phyloP scores from a whole-genome alignment of 352 stramenopile species.

The Aphanomyces invadans region DNA sequence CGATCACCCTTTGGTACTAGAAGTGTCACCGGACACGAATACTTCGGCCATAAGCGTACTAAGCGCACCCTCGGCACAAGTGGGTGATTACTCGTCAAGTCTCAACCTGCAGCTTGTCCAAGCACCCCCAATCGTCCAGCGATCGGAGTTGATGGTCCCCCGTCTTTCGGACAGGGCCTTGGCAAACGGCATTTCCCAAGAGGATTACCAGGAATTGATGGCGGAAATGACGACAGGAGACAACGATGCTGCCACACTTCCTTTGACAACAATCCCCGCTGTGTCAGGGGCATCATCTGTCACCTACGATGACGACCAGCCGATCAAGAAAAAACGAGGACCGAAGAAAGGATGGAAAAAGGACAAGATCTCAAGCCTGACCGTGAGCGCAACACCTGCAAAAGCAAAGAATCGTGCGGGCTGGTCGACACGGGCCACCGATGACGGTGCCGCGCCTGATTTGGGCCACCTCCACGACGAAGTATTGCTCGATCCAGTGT shows the following conservation, averaged over 20 bases:
- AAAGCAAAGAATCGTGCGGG: background rate
- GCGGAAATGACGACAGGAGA: background rate
- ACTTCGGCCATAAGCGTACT: no score
- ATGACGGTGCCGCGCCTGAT: no score
- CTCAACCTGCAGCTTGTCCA: no score
- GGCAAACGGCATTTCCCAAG: background rate
- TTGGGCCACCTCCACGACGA: no score
- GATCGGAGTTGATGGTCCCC: no score
- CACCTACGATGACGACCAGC: background rate
- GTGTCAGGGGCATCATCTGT: background rate
- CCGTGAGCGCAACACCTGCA: background rate
- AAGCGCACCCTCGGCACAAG: no score
- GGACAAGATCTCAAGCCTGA: background rate
- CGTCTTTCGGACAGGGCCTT: background rate
- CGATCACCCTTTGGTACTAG: no score
- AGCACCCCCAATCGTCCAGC: no score
- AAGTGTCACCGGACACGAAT: no score
- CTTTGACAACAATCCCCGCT: background rate
- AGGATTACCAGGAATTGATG: background rate
- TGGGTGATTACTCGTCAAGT: no score
- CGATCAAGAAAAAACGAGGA: background rate
- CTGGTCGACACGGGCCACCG: background rate
- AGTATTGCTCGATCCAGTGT: no score
- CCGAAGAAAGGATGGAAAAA: constrained; percentile 5
- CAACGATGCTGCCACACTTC: background rate